These are phyloP conservation scores for Annulohypoxylon nitens DNA, from an alignment of 495 filamentous ascomycete genomes.

Conservation along the genomic window DNA sequence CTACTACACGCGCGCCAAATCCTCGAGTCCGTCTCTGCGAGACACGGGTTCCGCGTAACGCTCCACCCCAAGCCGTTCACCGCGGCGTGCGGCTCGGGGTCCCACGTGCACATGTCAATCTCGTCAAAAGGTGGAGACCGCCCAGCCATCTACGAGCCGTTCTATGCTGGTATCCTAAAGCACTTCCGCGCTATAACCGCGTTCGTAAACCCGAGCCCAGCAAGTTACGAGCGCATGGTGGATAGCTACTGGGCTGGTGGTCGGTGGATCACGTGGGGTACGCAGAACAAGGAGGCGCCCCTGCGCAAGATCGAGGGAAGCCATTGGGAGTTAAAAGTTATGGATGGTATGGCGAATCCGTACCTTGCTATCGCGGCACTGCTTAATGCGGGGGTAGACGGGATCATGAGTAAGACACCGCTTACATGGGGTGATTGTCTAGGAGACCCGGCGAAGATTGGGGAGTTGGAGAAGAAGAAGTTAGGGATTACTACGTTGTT, in stretches of 20 bases:
- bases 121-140: conserved; percentile 55
- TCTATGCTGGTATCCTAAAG: conserved; percentile 75
- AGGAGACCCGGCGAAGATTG: conserved; percentile 67
- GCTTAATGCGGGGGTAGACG: conserved; percentile 73
- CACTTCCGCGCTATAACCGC: conserved; percentile 75
- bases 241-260: conserved; percentile 82
- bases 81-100: conserved; percentile 70
- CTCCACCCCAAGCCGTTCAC: conserved; percentile 79
- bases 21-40: conserved; percentile 69
- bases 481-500: conserved; percentile 67
- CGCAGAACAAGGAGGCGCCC: conserved; percentile 78
- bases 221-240: conserved; percentile 71
- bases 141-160: conserved; percentile 62
- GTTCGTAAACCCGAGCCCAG: conserved; percentile 70
- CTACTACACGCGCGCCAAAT: conserved; percentile 79
- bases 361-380: conserved; percentile 78
- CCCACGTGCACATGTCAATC: conserved; percentile 77
- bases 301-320: conserved; percentile 70
- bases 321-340: conserved; percentile 78
- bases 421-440: conserved; percentile 70
- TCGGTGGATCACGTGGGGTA: conserved; percentile 80
- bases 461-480: conserved; percentile 60
- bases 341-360: conserved; percentile 81
- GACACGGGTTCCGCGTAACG: conserved; percentile 76
- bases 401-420: conserved; percentile 60